Evolutionary conservation across 2,329 filamentous ascomycete species (phyloP), one percentile per base, ranked within the genome.

Genomic region (Cercospora brassicicola): DNA sequence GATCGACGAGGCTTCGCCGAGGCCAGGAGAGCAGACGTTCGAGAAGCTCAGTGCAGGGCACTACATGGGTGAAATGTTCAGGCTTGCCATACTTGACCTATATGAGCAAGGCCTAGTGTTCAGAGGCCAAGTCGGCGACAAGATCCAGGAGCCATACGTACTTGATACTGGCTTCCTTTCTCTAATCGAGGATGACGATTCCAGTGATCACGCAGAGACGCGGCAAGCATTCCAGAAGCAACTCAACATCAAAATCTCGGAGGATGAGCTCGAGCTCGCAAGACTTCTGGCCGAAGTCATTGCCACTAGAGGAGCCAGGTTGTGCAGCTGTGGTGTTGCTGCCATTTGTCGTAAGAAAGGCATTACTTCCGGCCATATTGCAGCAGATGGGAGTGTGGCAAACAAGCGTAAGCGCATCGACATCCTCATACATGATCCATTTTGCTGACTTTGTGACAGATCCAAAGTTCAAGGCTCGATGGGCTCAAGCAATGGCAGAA

Each of bases 11-110:
- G 91, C 95, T 76, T 97, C 94, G 20, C 94, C 94, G 39, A 91
- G 94, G 28, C 94, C 94, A 3, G 94, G 93, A 61, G 93, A 97
- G 82, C 94, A 98, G 82, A 90, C 92, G 1, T 97, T 97, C 74
- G 94, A 98, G 83, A 97, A 98, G 84, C 97, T 97, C 92, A 94
- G 96, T 78, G 93, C 94, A 2, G 94, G 94, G 71, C 86, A 97
- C 59, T 98, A 97, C 79, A 87, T 97, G 1, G 94, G 94, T 72
- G 94, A 98, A 81, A 91, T 98, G 76, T 96, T 97, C 87, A 92
- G 94, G 67, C 86, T 97, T 59, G 89, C 94, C 65, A 83, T 97
- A 65, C 84, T 96, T 18, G 94, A 97, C 76, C 84, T 97, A 57
- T 88, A 96, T 79, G 90, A 95, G 73, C 86, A 89, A 62, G 84